Evolutionary conservation across 345 rosid genomes (phyloP).

Genomic region (Citrus maxima): DNA sequence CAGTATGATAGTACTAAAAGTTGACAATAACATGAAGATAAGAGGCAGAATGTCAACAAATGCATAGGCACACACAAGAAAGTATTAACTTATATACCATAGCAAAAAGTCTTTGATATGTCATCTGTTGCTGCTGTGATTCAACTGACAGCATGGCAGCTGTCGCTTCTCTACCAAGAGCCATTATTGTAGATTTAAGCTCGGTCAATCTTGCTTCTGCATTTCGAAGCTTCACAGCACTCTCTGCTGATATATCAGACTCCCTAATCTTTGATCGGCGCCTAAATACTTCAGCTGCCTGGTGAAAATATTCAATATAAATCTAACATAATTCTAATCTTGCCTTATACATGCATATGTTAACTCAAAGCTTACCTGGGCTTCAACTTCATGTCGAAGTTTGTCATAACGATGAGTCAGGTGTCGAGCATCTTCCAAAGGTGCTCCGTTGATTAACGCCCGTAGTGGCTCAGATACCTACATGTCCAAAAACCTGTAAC

Average conservation of each 20-base stretch:
- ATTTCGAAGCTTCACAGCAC: conserved; percentile 58
- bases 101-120: conserved; percentile 53
- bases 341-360: too few species aligned
- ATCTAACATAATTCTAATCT: too few species aligned
- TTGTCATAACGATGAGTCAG: too few species aligned
- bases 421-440: too few species aligned
- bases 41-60: background rate
- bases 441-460: too few species aligned
- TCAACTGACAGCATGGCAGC: conserved; percentile 90
- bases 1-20: background rate
- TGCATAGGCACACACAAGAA: background rate
- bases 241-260: conserved; percentile 25
- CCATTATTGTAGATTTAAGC: conserved; percentile 63
- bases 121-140: conserved; percentile 32
- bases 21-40: background rate
- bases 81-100: conserved; percentile 39
- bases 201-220: conserved; percentile 74
- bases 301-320: too few species aligned
- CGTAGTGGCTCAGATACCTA: too few species aligned
- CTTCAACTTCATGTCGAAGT: too few species aligned
- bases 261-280: too few species aligned
- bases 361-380: too few species aligned
- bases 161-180: conserved; percentile 88
- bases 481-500: too few species aligned
- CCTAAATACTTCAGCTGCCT: too few species aligned